Conservation (phyloP, 108 stramenopile species). For the Nitzschia sp. region DNA sequence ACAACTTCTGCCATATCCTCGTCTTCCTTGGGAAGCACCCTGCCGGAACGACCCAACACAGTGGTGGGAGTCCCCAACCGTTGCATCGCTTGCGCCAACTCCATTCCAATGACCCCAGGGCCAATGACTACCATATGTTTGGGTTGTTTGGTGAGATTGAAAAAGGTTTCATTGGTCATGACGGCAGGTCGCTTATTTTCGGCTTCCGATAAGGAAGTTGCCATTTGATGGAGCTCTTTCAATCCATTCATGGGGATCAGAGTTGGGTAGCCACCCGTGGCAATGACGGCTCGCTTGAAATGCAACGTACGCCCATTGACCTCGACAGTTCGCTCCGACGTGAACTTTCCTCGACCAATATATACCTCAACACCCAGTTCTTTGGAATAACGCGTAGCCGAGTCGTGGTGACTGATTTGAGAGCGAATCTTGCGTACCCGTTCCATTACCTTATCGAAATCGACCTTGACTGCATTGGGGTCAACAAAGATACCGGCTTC, state of each 20-base stretch:
- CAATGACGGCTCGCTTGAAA: conserved; percentile 81
- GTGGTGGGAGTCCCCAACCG: conserved; percentile 82
- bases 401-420: conserved; percentile 79
- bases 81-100: conserved; percentile 88
- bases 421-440: conserved; percentile 75
- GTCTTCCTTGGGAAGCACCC: conserved; percentile 79
- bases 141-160: conserved; percentile 82
- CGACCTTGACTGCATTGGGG: conserved; percentile 57
- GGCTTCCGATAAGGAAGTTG: conserved; percentile 17
- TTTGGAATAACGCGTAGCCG: conserved; percentile 68
- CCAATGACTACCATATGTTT: conserved; percentile 79
- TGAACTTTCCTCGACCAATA: conserved; percentile 59
- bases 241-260: conserved; percentile 68
- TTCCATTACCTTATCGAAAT: conserved; percentile 88
- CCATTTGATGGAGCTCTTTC: conserved; percentile 49
- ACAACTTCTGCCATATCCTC: conserved; percentile 64
- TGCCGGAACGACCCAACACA: conserved; percentile 67
- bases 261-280: conserved; percentile 82
- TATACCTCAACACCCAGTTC: conserved; percentile 72
- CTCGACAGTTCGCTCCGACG: conserved; percentile 48
- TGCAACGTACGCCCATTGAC: conserved; percentile 61
- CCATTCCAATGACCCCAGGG: conserved; percentile 88
- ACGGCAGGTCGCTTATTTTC: conserved; percentile 47
- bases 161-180: conserved; percentile 90
- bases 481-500: conserved; percentile 71